Conservation (phyloP, 176 grass and related monocot genomes). For the Phoenix roebelenii region DNA sequence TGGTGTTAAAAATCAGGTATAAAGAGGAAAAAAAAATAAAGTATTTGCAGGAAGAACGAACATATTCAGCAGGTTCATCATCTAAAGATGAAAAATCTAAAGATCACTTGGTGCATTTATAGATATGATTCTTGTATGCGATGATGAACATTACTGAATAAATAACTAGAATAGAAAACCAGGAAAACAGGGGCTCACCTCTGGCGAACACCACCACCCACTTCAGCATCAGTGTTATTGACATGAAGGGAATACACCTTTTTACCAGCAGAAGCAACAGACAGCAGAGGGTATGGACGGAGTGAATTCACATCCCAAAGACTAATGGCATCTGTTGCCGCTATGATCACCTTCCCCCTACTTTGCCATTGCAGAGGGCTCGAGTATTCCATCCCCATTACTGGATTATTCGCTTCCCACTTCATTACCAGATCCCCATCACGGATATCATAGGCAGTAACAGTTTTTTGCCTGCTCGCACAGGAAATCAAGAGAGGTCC, state of each 20-base stretch:
- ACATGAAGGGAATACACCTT: conserved; percentile 78
- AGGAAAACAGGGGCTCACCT: conserved; percentile 36
- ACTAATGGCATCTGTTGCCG: conserved; percentile 50
- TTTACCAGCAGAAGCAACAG: conserved; percentile 61
- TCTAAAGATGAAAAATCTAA: too few relatives aligned
- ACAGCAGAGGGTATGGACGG: conserved; percentile 63
- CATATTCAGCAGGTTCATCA: too few relatives aligned
- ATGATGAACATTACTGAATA: too few relatives aligned
- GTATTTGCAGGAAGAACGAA: too few relatives aligned
- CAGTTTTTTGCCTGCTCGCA: conserved; percentile 55
- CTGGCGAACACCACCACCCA: conserved; percentile 77
- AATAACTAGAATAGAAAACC: too few relatives aligned
- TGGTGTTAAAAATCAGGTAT: too few relatives aligned
- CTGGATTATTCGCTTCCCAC: conserved; percentile 59
- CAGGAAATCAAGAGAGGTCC: conserved; percentile 78
- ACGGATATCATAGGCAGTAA: conserved; percentile 75
- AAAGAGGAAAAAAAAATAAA: too few relatives aligned
- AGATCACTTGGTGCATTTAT: too few relatives aligned
- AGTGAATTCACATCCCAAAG: conserved; percentile 98
- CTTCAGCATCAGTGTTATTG: conserved; percentile 86
- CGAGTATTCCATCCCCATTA: conserved; percentile 76
- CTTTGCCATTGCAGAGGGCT: conserved; percentile 89
- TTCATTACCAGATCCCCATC: conserved; percentile 87
- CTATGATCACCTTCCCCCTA: conserved; percentile 75
- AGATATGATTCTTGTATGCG: too few relatives aligned